Base-by-base conservation (phyloP, 371 early-diverging fungal species). In the Mucor irregularis region DNA sequence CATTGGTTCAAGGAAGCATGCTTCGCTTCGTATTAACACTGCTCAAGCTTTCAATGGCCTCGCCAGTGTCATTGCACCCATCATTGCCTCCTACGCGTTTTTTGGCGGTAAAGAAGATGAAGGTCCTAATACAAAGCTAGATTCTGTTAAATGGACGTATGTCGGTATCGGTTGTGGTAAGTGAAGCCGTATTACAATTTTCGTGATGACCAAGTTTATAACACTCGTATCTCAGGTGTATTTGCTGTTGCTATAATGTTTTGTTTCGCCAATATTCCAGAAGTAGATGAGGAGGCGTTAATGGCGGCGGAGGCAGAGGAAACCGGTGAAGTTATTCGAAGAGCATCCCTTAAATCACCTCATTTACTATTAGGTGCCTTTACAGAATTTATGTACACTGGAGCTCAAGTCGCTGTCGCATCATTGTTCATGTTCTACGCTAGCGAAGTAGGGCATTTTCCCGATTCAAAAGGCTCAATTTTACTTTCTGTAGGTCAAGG, bases 271-370 rank as follows among this genome's bases (percentile, higher is more conserved):
- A 48, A 52, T 11, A 69, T 78, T 21, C 78, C 78, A 10, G 78
- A 78, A 50, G 62, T 78, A 4, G 71, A 74, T 30, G 77, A 76
- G 50, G 77, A 73, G 38, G 65, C 16, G 45, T 59, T 59, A 56
- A 98, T 98, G 92, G 75, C 96, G 26, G 93, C 93, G 58, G 92
- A 90, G 49, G 95, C 95, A 42, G 95, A 96, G 71, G 81, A 78
- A 40, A 87, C 85, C 14, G 99, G 98, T 17, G 82, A 74, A 44
- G 74, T 97, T 56, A 89, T 81, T 58, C 95, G 95, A 16, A 95
- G 96, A n/a, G 83, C 74, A 16, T 71, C 74, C 1, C 31, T 77
- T 13, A 38, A 35, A 4, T 75, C 73, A 5, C 75, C 75, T 22
- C 78, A 75, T 60, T 49, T 75, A 21, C 44, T 66, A 21, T 59